Percentiles rank a stretch among this genome's conserved stretches.
phyloP scores from a whole-genome alignment of 2,329 filamentous ascomycete genomes.

The Capronia americana region DNA sequence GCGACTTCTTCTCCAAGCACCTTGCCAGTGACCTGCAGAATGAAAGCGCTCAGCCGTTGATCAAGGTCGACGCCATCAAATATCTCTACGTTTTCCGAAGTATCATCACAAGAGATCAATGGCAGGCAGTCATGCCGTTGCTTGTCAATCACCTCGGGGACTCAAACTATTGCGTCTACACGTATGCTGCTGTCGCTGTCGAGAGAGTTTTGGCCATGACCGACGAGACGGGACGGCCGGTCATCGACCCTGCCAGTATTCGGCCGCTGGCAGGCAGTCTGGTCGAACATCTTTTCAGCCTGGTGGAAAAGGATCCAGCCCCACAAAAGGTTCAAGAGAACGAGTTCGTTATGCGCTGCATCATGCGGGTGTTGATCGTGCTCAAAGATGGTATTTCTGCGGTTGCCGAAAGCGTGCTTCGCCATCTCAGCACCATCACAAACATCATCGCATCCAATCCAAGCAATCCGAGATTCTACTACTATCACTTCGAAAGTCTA shows the following conservation, averaged over 20 bases:
- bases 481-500: slow-evolving; percentile 95
- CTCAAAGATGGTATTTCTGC: slow-evolving; percentile 80
- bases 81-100: slow-evolving; percentile 97
- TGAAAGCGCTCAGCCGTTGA: slow-evolving; percentile 76
- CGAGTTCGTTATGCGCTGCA: slow-evolving; percentile 97
- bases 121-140: slow-evolving; percentile 86
- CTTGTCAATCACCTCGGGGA: slow-evolving; percentile 90
- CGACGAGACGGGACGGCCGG: slow-evolving; percentile 72
- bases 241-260: slow-evolving; percentile 81
- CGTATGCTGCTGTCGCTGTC: slow-evolving; percentile 95
- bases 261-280: slow-evolving; percentile 83
- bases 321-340: slow-evolving; percentile 97
- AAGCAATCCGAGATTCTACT: slow-evolving; percentile 97
- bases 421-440: slow-evolving; percentile 86
- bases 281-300: slow-evolving; percentile 84
- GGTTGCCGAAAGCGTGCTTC: slow-evolving; percentile 78
- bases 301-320: slow-evolving; percentile 83
- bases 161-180: slow-evolving; percentile 94
- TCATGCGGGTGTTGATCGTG: slow-evolving; percentile 96
- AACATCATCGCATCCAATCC: slow-evolving; percentile 92
- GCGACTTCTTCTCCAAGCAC: slow-evolving; percentile 93
- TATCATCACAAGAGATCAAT: slow-evolving; percentile 88
- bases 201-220: slow-evolving; percentile 87
- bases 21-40: slow-evolving; percentile 86
- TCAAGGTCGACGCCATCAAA: slow-evolving; percentile 98